Conservation (phyloP, 495 filamentous ascomycete species). For the Penicillium tannophilum region DNA sequence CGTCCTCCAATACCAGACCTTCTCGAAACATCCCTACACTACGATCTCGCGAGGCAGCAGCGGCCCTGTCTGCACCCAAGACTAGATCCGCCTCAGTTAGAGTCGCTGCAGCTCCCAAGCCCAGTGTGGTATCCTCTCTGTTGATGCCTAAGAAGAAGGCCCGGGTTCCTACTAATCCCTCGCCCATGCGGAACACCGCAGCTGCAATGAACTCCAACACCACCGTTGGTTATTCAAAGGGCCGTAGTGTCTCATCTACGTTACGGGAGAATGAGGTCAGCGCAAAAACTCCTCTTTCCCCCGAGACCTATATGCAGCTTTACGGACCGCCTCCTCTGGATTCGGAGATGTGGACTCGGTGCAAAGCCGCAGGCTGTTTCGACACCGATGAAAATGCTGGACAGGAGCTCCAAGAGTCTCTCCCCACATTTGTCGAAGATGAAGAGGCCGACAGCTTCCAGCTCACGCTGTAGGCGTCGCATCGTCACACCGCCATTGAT, state of each 20-base stretch:
- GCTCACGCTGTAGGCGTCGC: conserved; percentile 38
- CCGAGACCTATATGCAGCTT: conserved; percentile 47
- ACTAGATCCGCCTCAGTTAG: conserved; percentile 35
- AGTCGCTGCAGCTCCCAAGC: conserved; percentile 43
- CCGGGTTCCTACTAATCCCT: conserved; percentile 46
- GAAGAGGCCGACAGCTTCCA: conserved; percentile 48
- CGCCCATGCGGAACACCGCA: conserved; percentile 59
- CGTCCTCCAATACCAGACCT: conserved; percentile 27
- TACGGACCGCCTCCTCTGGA: conserved; percentile 44
- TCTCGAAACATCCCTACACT: conserved; percentile 44
- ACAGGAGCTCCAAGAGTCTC: conserved; percentile 29
- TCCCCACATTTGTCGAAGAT: conserved; percentile 43
- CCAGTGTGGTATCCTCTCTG: conserved; percentile 38
- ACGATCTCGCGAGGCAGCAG: conserved; percentile 56
- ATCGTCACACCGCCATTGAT: conserved; percentile 3
- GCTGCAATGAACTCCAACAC: conserved; percentile 68
- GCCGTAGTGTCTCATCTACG: conserved; percentile 61
- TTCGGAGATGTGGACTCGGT: conserved; percentile 46
- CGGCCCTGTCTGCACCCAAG: conserved; percentile 50
- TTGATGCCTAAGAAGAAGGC: conserved; percentile 45
- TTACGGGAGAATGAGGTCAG: conserved; percentile 38
- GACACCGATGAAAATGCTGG: conserved; percentile 29
- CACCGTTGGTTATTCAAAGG: conserved; percentile 81
- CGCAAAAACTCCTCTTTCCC: conserved; percentile 35
- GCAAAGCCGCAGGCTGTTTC: conserved; percentile 41